Evolutionary conservation across 148 eudicot genomes (phyloP), one percentile per base, ranked within the genome.

Genomic region (Polygonum maritimum): DNA sequence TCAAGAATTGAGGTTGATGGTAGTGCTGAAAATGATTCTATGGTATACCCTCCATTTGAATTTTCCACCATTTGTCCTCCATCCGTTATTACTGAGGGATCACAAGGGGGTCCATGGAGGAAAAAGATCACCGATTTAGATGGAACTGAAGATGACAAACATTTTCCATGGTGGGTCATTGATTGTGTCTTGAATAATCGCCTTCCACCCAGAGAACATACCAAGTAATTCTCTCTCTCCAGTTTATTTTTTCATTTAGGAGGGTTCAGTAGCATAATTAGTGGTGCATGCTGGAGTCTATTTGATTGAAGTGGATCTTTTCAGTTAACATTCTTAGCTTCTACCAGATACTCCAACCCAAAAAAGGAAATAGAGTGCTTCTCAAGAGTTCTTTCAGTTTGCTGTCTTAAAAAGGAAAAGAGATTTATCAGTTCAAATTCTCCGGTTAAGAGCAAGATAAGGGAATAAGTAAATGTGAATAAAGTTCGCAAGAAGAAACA

Each of bases 121-220:
- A 96, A 92, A 83, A 96, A 89, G 84, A 92, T 89, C 75, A 89
- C 94, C 0, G 93, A 88, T 78, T 80, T 96, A 35, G 90, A 88
- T 80, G 99, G 99, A 80, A 86, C 88, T 58, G 99, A 96, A 85
- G 99, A 92, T 78, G 99, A 96, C 77, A 96, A 92, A 82, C 86
- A 86, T 79, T 88, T 96, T 71, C 99, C 99, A 1, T 89, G 82
- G 88, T 96, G 99, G 99, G 92, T 94, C 79, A 79, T 96, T 82
- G 99, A 96, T 78, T 96, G 98, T 80, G 91, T 92, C 74, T 65
- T 92, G 82, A 87, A 89, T 79, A 92, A 96, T 79, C 96, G 94
- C 69, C 87, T 96, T 54, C 99, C 99, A 79, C 93, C 98, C 7
- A 85, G 99, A 82, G 99, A 96, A 75, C 87, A 92, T 87, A 89